Conservation (phyloP, 306 rosid genomes). For the Pterocarpus macrocarpus region DNA sequence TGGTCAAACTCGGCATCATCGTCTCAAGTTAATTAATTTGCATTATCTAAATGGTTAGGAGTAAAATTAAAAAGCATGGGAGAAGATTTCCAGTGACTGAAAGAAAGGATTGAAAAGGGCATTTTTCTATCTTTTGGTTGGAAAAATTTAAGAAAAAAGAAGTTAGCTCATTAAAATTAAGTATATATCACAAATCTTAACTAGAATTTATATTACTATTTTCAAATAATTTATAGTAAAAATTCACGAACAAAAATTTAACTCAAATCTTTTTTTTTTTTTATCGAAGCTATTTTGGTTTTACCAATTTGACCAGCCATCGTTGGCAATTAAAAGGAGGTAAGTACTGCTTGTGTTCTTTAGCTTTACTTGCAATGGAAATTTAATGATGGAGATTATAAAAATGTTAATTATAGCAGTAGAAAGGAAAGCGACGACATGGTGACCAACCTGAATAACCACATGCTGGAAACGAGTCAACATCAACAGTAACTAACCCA, state of each 20-base stretch:
- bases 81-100: background rate
- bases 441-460: conserved; percentile 41
- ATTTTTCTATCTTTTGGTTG: background rate
- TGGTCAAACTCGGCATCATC: conserved; percentile 43
- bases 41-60: background rate
- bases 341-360: background rate
- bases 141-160: too few relatives aligned
- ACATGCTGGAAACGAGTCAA: conserved; percentile 60
- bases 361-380: conserved; percentile 16
- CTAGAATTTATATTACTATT: too few relatives aligned
- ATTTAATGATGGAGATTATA: conserved; percentile 40
- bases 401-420: conserved; percentile 35
- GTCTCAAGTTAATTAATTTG: conserved; percentile 17
- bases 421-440: conserved; percentile 50
- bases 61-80: background rate
- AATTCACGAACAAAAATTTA: too few relatives aligned
- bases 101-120: background rate
- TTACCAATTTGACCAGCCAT: background rate
- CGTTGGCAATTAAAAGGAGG: background rate
- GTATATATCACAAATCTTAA: too few relatives aligned
- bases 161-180: too few relatives aligned
- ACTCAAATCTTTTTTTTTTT: too few relatives aligned
- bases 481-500: conserved; percentile 60
- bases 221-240: too few relatives aligned
- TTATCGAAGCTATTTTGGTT: background rate